Evolutionary conservation across 1,139 yeast genomes (phyloP), one percentile per base, ranked within the genome.

Genomic region (Geotrichum aggregatum): DNA sequence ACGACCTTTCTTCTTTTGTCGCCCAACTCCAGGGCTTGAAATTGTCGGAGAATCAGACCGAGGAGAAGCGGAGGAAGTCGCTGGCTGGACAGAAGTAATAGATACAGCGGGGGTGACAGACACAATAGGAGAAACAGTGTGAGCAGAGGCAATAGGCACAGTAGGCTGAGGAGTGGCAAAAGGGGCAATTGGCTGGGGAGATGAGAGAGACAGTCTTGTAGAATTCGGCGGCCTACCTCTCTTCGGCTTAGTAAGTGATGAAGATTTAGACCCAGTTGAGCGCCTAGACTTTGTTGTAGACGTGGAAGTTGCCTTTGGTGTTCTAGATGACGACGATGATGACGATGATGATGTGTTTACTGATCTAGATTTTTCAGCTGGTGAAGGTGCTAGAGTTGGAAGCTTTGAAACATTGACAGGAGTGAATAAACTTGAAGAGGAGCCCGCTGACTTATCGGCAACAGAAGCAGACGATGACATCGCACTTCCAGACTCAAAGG

Each of bases 151-250:
- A 7, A 22, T 40, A 4, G 26, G 19, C n/a, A n/a, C n/a, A n/a
- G n/a, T n/a, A n/a, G n/a, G n/a, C n/a, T n/a, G n/a, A n/a, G n/a
- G n/a, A 5, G 44, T n/a, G 10, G 41, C 41, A 8, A 44, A 18
- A 21, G 52, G 52, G 3, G 52, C 52, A 44, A 50, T 50, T 10
- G 49, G 49, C 14, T 50, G 52, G 7, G 44, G 43, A 18, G 40
- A 34, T 3, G 46, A 13, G n/a, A 44, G 38, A 33, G 44, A 31
- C 24, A 40, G 5, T 16, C 39, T 18, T 10, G 52, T 39, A 24
- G 52, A 50, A 24, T 45, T 50, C 3, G 52, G 49, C 6, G 52
- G 52, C 22, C 49, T 21, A 8, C 52, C 49, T 24, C 52, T 18
- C 33, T 35, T 50, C n/a, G 52, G 49, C 16, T 44, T 44, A 3